These are phyloP conservation scores for Kalmanozyma brasiliensis DNA, from an alignment of 1,284 basidiomycete genomes.

Conservation along the genomic window DNA sequence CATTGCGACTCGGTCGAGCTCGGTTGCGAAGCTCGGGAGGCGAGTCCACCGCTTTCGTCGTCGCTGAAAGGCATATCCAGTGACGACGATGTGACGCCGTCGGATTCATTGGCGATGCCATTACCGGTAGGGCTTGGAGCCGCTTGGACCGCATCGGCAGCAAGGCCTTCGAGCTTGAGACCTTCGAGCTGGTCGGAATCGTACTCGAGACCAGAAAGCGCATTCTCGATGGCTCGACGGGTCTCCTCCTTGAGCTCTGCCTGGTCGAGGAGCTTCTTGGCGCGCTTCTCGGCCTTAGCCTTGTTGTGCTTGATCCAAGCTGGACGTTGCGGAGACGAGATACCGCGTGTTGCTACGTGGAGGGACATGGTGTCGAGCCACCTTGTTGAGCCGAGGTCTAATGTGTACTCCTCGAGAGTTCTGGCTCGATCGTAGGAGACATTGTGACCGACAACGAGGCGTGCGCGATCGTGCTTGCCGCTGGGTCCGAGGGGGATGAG, in stretches of 20 bases:
- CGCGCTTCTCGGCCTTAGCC: conserved; percentile 70
- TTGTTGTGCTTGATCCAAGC: conserved; percentile 89
- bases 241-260: conserved; percentile 66
- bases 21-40: conserved; percentile 19
- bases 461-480: conserved; percentile 53
- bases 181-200: conserved; percentile 49
- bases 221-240: conserved; percentile 47
- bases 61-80: conserved; percentile 47
- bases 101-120: conserved; percentile 3
- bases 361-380: conserved; percentile 96
- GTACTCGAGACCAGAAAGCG: conserved; percentile 47
- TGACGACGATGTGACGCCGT: conserved; percentile 11
- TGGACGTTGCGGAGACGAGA: conserved; percentile 92
- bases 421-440: conserved; percentile 92
- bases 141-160: conserved; percentile 14
- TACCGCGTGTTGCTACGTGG: conserved; percentile 92
- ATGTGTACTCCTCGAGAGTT: conserved; percentile 83
- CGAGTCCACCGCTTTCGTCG: conserved; percentile 38
- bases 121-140: conserved; percentile 2
- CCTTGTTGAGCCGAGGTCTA: conserved; percentile 78
- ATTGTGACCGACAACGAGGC: conserved; percentile 90
- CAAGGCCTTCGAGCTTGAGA: conserved; percentile 48
- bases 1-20: conserved; percentile 70
- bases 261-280: conserved; percentile 70
- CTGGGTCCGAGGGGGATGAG: conserved; percentile 76